Conservation (phyloP, 768 basidiomycete genomes). For the Termitomyces sp. region DNA sequence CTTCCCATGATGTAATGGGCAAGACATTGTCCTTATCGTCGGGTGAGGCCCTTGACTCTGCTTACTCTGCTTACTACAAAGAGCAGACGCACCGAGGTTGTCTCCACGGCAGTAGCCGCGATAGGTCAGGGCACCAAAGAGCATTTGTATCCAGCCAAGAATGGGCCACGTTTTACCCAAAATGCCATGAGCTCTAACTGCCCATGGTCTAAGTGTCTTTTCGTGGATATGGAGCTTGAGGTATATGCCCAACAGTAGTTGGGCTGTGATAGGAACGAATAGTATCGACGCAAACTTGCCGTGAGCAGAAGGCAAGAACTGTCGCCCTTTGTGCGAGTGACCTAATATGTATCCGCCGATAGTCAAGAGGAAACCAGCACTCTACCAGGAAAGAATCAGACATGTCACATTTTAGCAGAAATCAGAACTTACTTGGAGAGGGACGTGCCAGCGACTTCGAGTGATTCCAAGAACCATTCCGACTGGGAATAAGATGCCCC, state of each 20-base stretch:
- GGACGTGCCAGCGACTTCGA: slow-evolving; percentile 89
- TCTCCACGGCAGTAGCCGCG: slow-evolving; percentile 78
- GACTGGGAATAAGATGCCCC: slow-evolving; percentile 84
- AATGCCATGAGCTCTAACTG: slow-evolving; percentile 66
- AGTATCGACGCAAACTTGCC: slow-evolving; percentile 62
- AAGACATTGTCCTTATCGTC: slow-evolving; percentile 63
- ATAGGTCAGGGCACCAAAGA: slow-evolving; percentile 76
- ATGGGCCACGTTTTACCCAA: slow-evolving; percentile 82
- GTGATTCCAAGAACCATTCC: slow-evolving; percentile 74
- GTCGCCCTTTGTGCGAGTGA: slow-evolving; percentile 78
- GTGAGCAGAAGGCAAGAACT: slow-evolving; percentile 72
- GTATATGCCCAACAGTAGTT: slow-evolving; percentile 76
- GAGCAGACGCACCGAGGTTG: slow-evolving; percentile 38
- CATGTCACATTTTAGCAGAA: not conserved
- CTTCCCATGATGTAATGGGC: slow-evolving; percentile 90
- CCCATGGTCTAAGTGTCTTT: slow-evolving; percentile 61
- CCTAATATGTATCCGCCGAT: slow-evolving; percentile 75
- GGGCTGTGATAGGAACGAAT: slow-evolving; percentile 56
- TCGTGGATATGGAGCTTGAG: slow-evolving; percentile 91
- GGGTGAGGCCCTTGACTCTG: slow-evolving; percentile 1
- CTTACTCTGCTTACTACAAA: not conserved
- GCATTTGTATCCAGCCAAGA: slow-evolving; percentile 83
- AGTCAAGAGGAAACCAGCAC: slow-evolving; percentile 62
- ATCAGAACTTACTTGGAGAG: slow-evolving; percentile 58
- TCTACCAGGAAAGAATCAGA: slow-evolving; percentile 29